Base-by-base conservation (phyloP, 2,329 filamentous ascomycete species). In the Trichoderma sp. region DNA sequence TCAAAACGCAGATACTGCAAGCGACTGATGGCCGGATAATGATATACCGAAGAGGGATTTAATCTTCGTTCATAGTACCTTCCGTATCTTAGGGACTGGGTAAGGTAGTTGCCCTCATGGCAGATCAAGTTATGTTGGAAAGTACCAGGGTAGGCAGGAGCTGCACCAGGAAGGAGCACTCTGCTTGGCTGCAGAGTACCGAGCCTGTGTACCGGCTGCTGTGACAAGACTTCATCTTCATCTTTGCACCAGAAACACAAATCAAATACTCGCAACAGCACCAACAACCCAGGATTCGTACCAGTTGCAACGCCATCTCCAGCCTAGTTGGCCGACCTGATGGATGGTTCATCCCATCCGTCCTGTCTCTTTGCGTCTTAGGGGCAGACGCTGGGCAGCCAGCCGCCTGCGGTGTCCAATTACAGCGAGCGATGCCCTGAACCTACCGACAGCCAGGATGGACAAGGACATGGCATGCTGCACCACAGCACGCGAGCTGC, bases 401-500 rank as follows among this genome's bases (percentile, higher is more conserved):
- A 47, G 69, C 69, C 28, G 62, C 58, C 32, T 59, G 50, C 66
- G 59, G 67, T 64, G 71, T 65, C 71, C 71, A 72, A 72, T 72
- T 32, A 32, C 67, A 65, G 71, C 50, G 34, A 53, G n/a, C 58
- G 32, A 26, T 30, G 59, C 71, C 69, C 62, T 58, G 65, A 66
- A 64, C 50, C 68, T 66, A 63, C 72, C 71, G 70, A 70, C 36
- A 67, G 71, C 67, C 36, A 53, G 59, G 66, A 55, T 28, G 58
- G 47, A 43, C 66, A 12, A 34, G 66, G 67, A 53, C 57, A 36
- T 39, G 71, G 66, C 34, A 20, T 70, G 66, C 67, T 72, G 71
- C 57, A 50, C 58, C 61, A 73, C 71, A 74, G 70, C 74, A 74
- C 69, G 71, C 75, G 73, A 73, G 68, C 72, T 75, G 76, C 75